Evolutionary conservation across 202 grass and related monocot genomes (phyloP).

Genomic region (Dendrocalamus latiflorus): DNA sequence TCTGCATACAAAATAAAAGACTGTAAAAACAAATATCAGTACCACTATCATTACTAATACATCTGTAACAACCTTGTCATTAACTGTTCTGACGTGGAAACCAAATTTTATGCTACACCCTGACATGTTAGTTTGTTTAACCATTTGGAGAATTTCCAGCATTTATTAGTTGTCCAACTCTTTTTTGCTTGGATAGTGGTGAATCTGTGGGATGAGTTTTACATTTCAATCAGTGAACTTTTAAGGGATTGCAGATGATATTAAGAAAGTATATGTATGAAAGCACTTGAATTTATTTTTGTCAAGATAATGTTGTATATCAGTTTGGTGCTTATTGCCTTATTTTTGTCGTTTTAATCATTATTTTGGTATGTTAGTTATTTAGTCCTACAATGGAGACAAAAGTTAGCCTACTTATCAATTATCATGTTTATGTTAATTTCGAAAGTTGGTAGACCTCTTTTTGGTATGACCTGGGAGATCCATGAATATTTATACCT

Average conservation of each 20-base stretch:
- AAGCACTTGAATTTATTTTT: conserved; percentile 12
- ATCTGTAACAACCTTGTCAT: neutral
- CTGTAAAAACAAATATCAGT: conserved; percentile 1
- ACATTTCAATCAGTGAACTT: conserved; percentile 33
- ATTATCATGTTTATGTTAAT: neutral
- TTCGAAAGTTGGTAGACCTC: no score
- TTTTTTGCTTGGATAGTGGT: conserved; percentile 28
- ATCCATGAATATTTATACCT: neutral
- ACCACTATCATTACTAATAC: neutral
- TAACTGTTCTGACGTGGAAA: neutral
- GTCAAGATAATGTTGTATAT: neutral
- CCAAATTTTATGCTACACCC: neutral
- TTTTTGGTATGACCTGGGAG: neutral
- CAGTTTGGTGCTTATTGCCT: neutral
- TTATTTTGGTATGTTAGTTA: neutral
- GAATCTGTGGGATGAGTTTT: conserved; percentile 19
- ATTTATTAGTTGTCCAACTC: conserved; percentile 1
- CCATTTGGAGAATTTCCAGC: neutral
- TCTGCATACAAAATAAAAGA: neutral
- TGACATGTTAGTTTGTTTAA: neutral
- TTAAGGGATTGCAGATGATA: conserved; percentile 34
- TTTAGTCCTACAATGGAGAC: neutral
- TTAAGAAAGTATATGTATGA: conserved; percentile 23
- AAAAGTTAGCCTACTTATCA: neutral
- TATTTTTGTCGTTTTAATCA: neutral